Evolutionary conservation across 768 basidiomycete genomes (phyloP).

Genomic region (Mycena alexandri): DNA sequence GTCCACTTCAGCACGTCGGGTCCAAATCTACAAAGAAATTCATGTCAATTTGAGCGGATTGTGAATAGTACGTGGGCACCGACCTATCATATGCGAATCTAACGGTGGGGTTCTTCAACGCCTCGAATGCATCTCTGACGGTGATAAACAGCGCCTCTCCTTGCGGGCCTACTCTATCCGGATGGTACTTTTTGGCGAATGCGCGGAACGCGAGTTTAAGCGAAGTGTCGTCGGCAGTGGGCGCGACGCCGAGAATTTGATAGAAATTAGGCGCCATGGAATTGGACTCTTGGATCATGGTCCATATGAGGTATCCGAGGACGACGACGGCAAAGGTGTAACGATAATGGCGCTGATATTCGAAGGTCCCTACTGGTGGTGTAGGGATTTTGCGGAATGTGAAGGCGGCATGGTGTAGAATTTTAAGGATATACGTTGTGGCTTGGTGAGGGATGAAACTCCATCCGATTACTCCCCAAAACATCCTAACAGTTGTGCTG

Average conservation of each 20-base stretch:
- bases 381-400: constrained; percentile 50
- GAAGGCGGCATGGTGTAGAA: constrained; percentile 55
- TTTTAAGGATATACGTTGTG: constrained; percentile 63
- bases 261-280: constrained; percentile 81
- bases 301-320: constrained; percentile 75
- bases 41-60: background rate
- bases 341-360: constrained; percentile 71
- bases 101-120: constrained; percentile 79
- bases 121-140: constrained; percentile 82
- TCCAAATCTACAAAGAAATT: constrained; percentile 70
- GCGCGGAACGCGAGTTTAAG: constrained; percentile 81
- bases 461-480: constrained; percentile 72
- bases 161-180: constrained; percentile 72
- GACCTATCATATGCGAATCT: constrained; percentile 89
- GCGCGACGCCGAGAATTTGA: constrained; percentile 73
- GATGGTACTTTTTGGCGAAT: constrained; percentile 82
- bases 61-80: background rate
- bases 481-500: background rate
- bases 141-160: constrained; percentile 78
- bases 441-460: constrained; percentile 73
- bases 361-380: constrained; percentile 56
- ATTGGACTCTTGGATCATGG: constrained; percentile 67
- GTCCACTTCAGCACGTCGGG: constrained; percentile 78
- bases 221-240: constrained; percentile 72
- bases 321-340: constrained; percentile 73